Conservation (phyloP, 148 eudicot species). For the Chenopodium suecicum region DNA sequence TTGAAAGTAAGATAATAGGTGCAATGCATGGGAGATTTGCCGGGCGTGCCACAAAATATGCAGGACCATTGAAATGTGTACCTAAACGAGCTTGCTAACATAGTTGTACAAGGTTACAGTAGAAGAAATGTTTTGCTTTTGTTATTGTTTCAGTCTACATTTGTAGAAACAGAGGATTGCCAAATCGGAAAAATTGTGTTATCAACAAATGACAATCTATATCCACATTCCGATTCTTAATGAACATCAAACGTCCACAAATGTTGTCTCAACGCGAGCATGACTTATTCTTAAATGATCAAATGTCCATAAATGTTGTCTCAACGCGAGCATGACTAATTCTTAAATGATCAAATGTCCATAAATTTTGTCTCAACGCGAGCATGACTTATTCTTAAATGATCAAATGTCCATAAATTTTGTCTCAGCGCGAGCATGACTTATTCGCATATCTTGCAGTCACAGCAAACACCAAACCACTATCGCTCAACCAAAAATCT, state of each 20-base stretch:
- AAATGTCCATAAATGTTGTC: background rate
- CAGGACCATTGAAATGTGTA: slow-evolving; percentile 49
- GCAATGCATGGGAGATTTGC: slow-evolving; percentile 34
- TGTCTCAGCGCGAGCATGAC: too few species aligned
- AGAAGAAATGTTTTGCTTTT: background rate
- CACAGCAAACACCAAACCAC: too few species aligned
- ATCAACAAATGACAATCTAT: background rate
- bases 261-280: background rate
- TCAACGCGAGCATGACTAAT: too few species aligned
- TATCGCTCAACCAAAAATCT: too few species aligned
- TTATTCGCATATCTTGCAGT: too few species aligned
- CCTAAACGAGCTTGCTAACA: slow-evolving; percentile 33
- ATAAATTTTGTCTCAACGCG: background rate
- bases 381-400: too few species aligned
- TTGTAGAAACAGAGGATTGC: background rate
- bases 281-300: too few species aligned
- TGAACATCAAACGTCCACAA: background rate
- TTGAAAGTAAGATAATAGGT: slow-evolving; percentile 9
- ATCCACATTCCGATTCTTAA: background rate
- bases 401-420: too few species aligned
- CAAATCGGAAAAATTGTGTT: background rate
- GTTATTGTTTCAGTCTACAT: background rate
- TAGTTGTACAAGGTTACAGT: background rate
- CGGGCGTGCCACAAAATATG: slow-evolving; percentile 31
- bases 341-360: background rate